Evolutionary conservation across 306 rosid genomes (phyloP), one percentile per base, ranked within the genome.

Genomic region (Pyrus communis): DNA sequence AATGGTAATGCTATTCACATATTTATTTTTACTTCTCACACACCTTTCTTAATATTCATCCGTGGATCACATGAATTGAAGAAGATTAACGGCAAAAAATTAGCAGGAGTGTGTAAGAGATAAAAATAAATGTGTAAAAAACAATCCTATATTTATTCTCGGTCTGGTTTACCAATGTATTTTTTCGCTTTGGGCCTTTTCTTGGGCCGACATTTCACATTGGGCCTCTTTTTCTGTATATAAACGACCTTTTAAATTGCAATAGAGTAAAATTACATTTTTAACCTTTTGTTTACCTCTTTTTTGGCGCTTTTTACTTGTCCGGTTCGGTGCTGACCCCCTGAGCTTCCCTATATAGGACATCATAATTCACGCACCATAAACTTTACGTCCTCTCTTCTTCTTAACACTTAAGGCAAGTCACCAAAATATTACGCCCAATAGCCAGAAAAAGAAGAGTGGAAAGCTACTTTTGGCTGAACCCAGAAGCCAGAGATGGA

Each of bases 401-500:
- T 68, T 70, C 52, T 18, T 22, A 21, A 42, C 9, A 17, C 42
- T 72, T 25, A 49, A 69, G 22, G 35, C 78, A 79, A 75, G 51
- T 11, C 67, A 17, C 10, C 31, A n/a, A 49, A 25, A 9, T 22
- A 42, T 30, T 30, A 3, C 11, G 59, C 38, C 9, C 11, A 22
- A 25, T 14, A 57, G 12, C 68, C 13, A 17, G 33, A 30, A 7
- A 62, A 19, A 43, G 18, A 30, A 13, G 17, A 1, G 54, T 49
- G 54, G 54, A 17, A 18, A 49, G 55, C 18, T 49, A 5, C 55
- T 49, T 49, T 49, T 49, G 21, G 21, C 21, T 49, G 21, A 49
- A 4, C 55, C 55, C 21, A 49, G 55, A 49, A 49, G 55, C 55
- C 55, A 4, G 21, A 70, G 51, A 91, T 91, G 98, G 96, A 89